Percentiles rank a stretch among this genome's conserved stretches.
Evolutionary conservation across 331 rosid species (phyloP).

Genomic region (Prunus yedoensis): DNA sequence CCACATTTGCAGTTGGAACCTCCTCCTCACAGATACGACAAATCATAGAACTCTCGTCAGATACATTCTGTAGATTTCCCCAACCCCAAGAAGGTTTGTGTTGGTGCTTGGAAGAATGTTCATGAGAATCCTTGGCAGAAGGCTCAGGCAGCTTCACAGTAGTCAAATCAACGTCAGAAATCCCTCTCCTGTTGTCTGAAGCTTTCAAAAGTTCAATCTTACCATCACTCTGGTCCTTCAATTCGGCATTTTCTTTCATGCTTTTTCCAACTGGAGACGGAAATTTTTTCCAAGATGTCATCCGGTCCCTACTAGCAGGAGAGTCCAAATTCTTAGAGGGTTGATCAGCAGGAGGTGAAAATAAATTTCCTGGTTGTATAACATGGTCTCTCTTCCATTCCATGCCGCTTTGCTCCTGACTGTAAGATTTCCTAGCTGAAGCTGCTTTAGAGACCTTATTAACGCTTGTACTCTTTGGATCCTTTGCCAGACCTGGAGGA

Average conservation of each 20-base stretch:
- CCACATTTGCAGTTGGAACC: constrained; percentile 89
- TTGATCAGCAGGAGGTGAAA: constrained; percentile 43
- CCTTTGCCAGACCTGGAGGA: constrained; percentile 65
- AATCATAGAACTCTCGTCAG: constrained; percentile 82
- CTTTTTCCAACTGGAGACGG: constrained; percentile 62
- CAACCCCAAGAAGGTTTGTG: constrained; percentile 93
- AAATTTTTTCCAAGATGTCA: constrained; percentile 92
- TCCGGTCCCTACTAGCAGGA: constrained; percentile 61
- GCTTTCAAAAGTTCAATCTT: constrained; percentile 56
- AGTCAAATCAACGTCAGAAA: constrained; percentile 52
- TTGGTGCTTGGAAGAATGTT: constrained; percentile 79
- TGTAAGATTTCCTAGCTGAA: constrained; percentile 75
- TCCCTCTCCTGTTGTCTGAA: constrained; percentile 43
- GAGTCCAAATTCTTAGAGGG: constrained; percentile 50
- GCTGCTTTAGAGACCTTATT: constrained; percentile 50
- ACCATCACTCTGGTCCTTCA: constrained; percentile 61
- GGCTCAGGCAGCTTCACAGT: constrained; percentile 65
- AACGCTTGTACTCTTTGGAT: constrained; percentile 50
- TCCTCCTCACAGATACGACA: constrained; percentile 99
- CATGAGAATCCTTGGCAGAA: constrained; percentile 63
- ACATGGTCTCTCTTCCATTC: constrained; percentile 64
- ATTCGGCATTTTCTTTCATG: constrained; percentile 51
- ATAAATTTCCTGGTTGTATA: constrained; percentile 34
- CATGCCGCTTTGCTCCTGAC: constrained; percentile 79
- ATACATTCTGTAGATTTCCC: constrained; percentile 67